Percentiles rank a stretch among this genome's conserved stretches.
Evolutionary conservation across 2,329 filamentous ascomycete genomes (phyloP).

Genomic region (Passalora sequoiae): DNA sequence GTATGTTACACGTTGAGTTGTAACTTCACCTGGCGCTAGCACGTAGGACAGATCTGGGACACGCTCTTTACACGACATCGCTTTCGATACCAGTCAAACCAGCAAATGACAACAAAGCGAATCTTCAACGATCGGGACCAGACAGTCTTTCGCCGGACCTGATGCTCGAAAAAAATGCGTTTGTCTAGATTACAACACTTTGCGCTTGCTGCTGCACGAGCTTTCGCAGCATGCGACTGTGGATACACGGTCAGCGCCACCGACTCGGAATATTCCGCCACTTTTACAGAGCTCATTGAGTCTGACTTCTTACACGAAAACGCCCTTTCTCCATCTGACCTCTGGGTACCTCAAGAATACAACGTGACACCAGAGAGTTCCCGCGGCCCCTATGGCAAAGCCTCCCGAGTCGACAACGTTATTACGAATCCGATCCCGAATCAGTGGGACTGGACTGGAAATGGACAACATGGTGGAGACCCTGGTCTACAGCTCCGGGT

Average conservation of each 20-base stretch:
- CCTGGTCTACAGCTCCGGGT: constrained; percentile 57
- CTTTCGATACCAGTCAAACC: too few relatives aligned
- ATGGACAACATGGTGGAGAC: constrained; percentile 41
- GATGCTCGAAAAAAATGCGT: too few relatives aligned
- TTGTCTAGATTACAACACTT: too few relatives aligned
- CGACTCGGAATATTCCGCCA: constrained; percentile 35
- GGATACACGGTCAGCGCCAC: constrained; percentile 58
- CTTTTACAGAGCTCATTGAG: constrained; percentile 67
- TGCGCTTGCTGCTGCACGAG: too few relatives aligned
- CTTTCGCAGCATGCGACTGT: constrained; percentile 57
- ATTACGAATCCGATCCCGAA: constrained; percentile 48
- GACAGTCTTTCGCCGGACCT: too few relatives aligned
- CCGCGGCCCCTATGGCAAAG: constrained; percentile 62
- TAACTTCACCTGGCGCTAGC: too few relatives aligned
- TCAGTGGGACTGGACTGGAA: constrained; percentile 39
- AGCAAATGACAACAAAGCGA: too few relatives aligned
- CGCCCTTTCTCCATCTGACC: constrained; percentile 32
- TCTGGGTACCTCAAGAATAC: constrained; percentile 65
- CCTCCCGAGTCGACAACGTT: constrained; percentile 55
- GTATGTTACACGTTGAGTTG: too few relatives aligned
- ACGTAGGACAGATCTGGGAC: too few relatives aligned
- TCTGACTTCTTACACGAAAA: constrained; percentile 62
- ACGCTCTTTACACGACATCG: too few relatives aligned
- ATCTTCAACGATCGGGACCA: too few relatives aligned
- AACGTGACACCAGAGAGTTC: constrained; percentile 55